Evolutionary conservation across 306 rosid genomes (phyloP).

Genomic region (Quercus cerris): DNA sequence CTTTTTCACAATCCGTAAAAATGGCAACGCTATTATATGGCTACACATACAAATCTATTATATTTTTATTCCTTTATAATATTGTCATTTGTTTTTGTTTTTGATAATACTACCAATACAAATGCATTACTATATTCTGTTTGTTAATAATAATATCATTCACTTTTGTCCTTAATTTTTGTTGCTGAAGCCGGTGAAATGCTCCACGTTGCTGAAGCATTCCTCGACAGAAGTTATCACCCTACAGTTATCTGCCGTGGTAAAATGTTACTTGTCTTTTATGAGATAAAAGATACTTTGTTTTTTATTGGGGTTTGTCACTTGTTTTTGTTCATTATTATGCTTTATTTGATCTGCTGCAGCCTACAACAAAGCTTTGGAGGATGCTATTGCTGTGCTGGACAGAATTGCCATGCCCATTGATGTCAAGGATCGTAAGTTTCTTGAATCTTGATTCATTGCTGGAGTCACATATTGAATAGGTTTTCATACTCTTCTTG

Average conservation of each 20-base stretch:
- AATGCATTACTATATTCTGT: too few species aligned
- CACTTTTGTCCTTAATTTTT: not conserved
- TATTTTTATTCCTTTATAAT: too few species aligned
- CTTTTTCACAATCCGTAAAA: not conserved
- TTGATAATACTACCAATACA: too few species aligned
- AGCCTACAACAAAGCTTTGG: conserved; percentile 96
- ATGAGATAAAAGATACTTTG: too few species aligned
- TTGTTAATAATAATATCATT: not conserved
- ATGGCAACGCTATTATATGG: too few species aligned
- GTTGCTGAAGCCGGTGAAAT: conserved; percentile 86
- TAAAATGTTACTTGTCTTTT: conserved; percentile 17
- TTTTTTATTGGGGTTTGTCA: not conserved
- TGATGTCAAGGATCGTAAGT: conserved; percentile 88
- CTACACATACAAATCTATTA: too few species aligned
- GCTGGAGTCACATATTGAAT: not conserved
- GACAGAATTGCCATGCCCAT: conserved; percentile 89
- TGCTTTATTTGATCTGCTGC: conserved; percentile 29
- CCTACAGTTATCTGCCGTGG: conserved; percentile 99
- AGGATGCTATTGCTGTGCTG: conserved; percentile 88
- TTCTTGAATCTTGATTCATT: not conserved
- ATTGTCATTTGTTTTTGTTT: too few species aligned
- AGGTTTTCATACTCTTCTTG: not conserved
- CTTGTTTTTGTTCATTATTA: conserved; percentile 1
- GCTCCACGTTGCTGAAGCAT: conserved; percentile 97
- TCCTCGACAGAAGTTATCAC: conserved; percentile 79